These are phyloP conservation scores for Polychaeton citri DNA, from an alignment of 2,329 filamentous ascomycete species.

Conservation along the genomic window DNA sequence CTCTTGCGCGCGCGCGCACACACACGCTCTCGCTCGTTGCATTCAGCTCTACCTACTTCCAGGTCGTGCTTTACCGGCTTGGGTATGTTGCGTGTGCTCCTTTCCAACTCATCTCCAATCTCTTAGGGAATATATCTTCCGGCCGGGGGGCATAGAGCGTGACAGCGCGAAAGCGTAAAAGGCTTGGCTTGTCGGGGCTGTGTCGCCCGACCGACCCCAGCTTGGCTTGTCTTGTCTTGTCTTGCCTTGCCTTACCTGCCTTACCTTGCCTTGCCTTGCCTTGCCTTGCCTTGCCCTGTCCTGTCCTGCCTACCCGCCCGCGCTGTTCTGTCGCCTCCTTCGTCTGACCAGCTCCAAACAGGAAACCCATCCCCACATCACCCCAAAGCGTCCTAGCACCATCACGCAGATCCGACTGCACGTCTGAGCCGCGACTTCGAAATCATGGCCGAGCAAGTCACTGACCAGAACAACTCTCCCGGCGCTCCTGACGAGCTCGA, in stretches of 20 bases:
- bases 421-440: neutral
- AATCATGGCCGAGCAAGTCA: conserved; percentile 34
- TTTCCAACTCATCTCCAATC: no score
- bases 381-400: conserved; percentile 3
- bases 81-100: no score
- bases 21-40: no score
- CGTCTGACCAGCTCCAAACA: conserved; percentile 4
- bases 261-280: neutral
- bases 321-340: neutral
- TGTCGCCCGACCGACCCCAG: no score
- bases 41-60: no score
- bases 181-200: no score
- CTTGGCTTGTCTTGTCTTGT: neutral
- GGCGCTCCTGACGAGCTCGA: conserved; percentile 42
- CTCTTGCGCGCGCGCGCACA: no score
- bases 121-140: no score
- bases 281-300: neutral
- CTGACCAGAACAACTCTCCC: conserved; percentile 37
- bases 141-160: no score
- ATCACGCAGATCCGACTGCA: conserved; percentile 1
- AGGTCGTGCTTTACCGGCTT: no score
- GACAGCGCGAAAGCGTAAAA: no score
- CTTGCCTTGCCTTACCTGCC: neutral
- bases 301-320: neutral
- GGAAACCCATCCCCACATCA: conserved; percentile 5